Evolutionary conservation across 2,329 filamentous ascomycete species (phyloP).

Genomic region (Tolypocladium pustulatum): DNA sequence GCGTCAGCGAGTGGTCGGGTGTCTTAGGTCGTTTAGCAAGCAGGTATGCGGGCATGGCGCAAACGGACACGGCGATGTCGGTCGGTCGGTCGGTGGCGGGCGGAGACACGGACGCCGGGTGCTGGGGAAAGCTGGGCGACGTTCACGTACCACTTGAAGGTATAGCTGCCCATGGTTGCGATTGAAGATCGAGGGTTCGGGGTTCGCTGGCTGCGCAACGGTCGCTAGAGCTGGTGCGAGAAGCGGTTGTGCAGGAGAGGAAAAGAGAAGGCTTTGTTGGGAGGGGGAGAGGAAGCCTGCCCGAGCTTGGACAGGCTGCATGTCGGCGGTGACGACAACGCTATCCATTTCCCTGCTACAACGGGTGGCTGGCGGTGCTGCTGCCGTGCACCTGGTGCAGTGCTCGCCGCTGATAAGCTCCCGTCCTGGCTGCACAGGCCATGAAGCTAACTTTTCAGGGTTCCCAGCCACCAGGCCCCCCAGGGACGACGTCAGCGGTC

Average conservation of each 20-base stretch:
- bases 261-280: not conserved
- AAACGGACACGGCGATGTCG: not conserved
- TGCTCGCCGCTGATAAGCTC: not conserved
- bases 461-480: not conserved
- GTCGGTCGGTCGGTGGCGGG: not conserved
- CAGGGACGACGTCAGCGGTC: not conserved
- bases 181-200: conserved; percentile 4
- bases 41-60: not conserved
- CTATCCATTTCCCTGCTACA: not conserved
- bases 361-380: not conserved
- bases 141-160: conserved; percentile 56
- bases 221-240: not conserved
- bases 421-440: not conserved
- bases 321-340: conserved; percentile 1
- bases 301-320: not conserved
- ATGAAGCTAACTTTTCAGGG: not conserved
- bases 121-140: conserved; percentile 1
- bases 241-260: not conserved
- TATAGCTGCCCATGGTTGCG: conserved; percentile 52
- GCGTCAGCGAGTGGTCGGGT: conserved; percentile 3
- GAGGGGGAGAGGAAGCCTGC: not conserved
- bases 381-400: not conserved
- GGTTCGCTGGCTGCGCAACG: not conserved
- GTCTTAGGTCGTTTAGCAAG: not conserved
- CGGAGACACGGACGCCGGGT: not conserved